These are phyloP conservation scores for Austroboletus novae-zelandiae DNA, from an alignment of 1,284 basidiomycete genomes.

Conservation along the genomic window DNA sequence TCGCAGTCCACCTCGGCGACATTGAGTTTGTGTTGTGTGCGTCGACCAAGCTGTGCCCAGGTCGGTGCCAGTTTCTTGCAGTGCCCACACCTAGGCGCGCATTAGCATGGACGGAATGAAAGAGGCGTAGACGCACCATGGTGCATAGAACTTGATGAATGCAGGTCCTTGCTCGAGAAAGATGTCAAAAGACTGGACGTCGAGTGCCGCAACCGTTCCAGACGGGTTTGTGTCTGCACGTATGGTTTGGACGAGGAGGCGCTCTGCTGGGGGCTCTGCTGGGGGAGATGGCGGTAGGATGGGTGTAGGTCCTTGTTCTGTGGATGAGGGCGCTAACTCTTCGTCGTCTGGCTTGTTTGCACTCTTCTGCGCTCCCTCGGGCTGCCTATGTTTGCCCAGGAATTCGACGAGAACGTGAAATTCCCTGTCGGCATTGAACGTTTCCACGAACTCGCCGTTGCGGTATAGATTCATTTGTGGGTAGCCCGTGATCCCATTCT, in stretches of 20 bases:
- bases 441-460: constrained; percentile 61
- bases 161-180: constrained; percentile 59
- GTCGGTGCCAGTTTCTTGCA: constrained; percentile 86
- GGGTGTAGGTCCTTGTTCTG: constrained; percentile 9
- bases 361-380: not conserved
- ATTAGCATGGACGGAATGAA: not conserved
- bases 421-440: constrained; percentile 55
- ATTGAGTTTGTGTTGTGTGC: constrained; percentile 66
- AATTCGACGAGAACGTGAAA: constrained; percentile 51
- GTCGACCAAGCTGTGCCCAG: constrained; percentile 71
- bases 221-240: constrained; percentile 47
- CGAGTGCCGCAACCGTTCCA: constrained; percentile 62
- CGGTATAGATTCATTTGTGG: constrained; percentile 78
- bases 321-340: not conserved
- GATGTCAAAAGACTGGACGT: constrained; percentile 48
- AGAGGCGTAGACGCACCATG: constrained; percentile 52
- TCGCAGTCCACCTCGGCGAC: constrained; percentile 90
- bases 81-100: constrained; percentile 68
- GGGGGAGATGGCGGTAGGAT: constrained; percentile 9
- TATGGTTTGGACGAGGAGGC: constrained; percentile 14
- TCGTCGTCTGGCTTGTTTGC: not conserved
- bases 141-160: constrained; percentile 90
- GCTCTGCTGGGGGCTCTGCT: not conserved
- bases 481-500: constrained; percentile 71
- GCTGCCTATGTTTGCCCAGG: constrained; percentile 40